Conservation (phyloP, 441 rosid genomes). For the Dalechampia spathulata region DNA sequence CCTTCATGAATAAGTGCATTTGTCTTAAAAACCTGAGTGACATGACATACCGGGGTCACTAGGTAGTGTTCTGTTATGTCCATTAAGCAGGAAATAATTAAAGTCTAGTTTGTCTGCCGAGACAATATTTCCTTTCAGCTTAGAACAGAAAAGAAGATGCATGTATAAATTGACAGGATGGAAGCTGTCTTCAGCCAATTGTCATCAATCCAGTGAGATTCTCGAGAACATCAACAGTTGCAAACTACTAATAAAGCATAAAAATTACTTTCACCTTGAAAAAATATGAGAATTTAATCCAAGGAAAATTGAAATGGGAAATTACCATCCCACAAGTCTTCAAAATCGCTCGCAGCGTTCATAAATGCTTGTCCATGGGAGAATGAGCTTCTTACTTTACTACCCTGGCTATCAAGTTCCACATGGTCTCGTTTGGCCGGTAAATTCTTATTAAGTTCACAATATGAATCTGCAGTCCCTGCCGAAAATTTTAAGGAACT, state of each 20-base stretch:
- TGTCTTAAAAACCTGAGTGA: neutral
- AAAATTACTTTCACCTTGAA: neutral
- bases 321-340: conserved; percentile 49
- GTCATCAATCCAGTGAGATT: neutral
- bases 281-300: neutral
- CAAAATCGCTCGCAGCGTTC: conserved; percentile 15
- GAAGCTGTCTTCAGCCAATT: neutral
- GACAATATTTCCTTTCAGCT: neutral
- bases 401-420: conserved; percentile 24
- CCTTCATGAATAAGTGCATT: neutral
- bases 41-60: neutral
- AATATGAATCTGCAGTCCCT: conserved; percentile 23
- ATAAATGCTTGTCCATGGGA: conserved; percentile 18
- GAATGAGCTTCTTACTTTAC: conserved; percentile 31
- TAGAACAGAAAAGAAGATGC: neutral
- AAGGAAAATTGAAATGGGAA: conserved; percentile 4
- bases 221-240: neutral
- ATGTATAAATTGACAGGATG: neutral
- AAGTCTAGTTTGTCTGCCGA: neutral
- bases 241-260: no score
- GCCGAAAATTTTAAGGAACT: conserved; percentile 28
- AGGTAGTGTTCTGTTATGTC: neutral
- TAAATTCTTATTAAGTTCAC: conserved; percentile 23
- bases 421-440: conserved; percentile 18
- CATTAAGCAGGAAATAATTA: conserved; percentile 1